Percentiles rank a stretch among this genome's conserved stretches.
These are phyloP conservation scores for Aspergillus olivimuriae DNA, from an alignment of 495 filamentous ascomycete genomes.

Conservation along the genomic window DNA sequence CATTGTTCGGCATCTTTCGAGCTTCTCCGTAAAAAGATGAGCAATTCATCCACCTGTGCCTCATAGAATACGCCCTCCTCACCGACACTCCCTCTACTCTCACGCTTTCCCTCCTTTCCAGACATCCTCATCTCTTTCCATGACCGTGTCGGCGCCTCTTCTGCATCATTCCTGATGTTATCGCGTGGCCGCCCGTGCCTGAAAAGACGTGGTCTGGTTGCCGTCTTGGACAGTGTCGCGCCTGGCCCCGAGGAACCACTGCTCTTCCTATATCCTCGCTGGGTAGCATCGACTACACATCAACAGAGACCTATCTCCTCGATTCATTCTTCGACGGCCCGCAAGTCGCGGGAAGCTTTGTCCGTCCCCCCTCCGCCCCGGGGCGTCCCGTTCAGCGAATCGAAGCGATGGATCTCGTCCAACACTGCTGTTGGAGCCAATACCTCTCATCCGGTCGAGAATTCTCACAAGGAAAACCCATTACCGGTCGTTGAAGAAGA, in stretches of 20 bases:
- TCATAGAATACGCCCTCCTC: background rate
- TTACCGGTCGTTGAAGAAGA: no score
- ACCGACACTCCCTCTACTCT: slow-evolving; percentile 6
- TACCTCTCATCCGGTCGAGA: background rate
- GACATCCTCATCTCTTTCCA: no score
- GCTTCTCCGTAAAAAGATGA: no score
- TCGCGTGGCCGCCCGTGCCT: slow-evolving; percentile 37
- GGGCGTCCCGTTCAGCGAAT: slow-evolving; percentile 8
- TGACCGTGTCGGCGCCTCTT: slow-evolving; percentile 11
- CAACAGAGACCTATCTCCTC: slow-evolving; percentile 20
- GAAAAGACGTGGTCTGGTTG: slow-evolving; percentile 31
- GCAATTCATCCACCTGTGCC: no score
- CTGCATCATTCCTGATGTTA: slow-evolving; percentile 29
- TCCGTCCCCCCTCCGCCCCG: background rate
- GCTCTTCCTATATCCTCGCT: slow-evolving; percentile 43
- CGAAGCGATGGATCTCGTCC: slow-evolving; percentile 25
- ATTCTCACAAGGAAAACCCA: no score
- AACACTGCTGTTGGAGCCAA: slow-evolving; percentile 1
- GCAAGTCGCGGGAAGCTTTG: background rate
- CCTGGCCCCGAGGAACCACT: slow-evolving; percentile 35
- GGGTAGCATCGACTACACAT: slow-evolving; percentile 26
- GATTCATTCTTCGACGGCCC: slow-evolving; percentile 7
- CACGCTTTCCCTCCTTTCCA: slow-evolving; percentile 1
- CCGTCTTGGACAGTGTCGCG: slow-evolving; percentile 32
- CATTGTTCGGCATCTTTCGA: no score